Evolutionary conservation across 2,329 filamentous ascomycete species (phyloP).

Genomic region (Cladophialophora carrionii): DNA sequence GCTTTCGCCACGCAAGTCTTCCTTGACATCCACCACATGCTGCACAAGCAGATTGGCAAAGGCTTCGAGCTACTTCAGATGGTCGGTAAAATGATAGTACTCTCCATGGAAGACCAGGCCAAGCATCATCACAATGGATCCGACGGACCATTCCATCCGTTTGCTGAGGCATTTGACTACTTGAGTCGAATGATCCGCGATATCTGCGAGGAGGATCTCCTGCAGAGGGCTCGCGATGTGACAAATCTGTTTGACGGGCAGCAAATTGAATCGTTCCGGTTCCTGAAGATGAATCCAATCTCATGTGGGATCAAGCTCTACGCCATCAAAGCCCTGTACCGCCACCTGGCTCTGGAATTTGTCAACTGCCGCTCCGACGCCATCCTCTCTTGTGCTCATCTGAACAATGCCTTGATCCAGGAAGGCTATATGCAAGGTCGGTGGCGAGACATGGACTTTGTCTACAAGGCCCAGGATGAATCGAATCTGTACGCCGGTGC

Average conservation of each 20-base stretch:
- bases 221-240: neutral
- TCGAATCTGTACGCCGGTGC: neutral
- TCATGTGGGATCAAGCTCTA: neutral
- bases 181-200: neutral
- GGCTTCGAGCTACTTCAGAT: neutral
- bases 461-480: neutral
- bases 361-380: neutral
- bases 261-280: neutral
- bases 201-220: neutral
- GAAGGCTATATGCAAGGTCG: neutral
- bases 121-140: neutral
- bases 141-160: neutral
- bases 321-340: neutral
- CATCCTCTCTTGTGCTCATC: neutral
- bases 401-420: neutral
- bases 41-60: neutral
- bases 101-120: neutral
- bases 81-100: neutral
- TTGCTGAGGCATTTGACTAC: neutral
- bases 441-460: constrained; percentile 3
- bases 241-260: neutral
- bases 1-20: neutral
- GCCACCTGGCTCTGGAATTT: neutral
- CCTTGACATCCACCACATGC: neutral
- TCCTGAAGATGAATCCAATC: neutral